Evolutionary conservation across 169 alveolate genomes (phyloP), one percentile per base, ranked within the genome.

Genomic region (Pseudocohnilembus persalinus): DNA sequence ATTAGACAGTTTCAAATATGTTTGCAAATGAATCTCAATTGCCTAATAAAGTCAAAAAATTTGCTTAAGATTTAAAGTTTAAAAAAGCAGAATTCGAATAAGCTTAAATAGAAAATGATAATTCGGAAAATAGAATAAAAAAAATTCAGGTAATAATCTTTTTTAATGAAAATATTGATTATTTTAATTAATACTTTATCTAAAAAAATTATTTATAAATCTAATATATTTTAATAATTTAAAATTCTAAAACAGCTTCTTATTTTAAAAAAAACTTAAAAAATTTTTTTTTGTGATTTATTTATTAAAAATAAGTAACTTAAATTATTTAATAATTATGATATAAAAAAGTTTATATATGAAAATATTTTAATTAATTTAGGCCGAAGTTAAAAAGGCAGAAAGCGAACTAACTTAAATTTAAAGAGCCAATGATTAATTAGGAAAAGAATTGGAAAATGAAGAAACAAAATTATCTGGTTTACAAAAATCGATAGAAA

Each of bases 1-100:
- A 86, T 81, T 86, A 86, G 49, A 76, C 87, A 28, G 80, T 86
- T 30, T 83, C 80, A 26, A 74, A 86, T 74, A 80, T 85, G 24
- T 80, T 77, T 76, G 31, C 79, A 75, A 86, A 86, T 75, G 80
- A 68, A 31, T 77, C 73, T 35, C 74, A 49, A 31, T 34, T 86
- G 29, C 83, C 87, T 74, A 82, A 81, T 6, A 79, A 76, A 80
- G 72, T 83, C 0, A 81, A 81, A 64, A 86, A 80, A 63, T 74
- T 86, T 1, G 81, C 73, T 49, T 72, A 82, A 1, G 75, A 86
- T 64, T 65, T 80, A 31, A 82, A 83, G 31, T 64, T 49, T 79
- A 81, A 83, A 29, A 80, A 82, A 31, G 77, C 79, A 63, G 79
- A 74, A 32, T 74, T 79, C 74, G 75, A 80, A 31, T 64, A 80